Conservation (phyloP, 345 rosid species). For the Brassica juncea region DNA sequence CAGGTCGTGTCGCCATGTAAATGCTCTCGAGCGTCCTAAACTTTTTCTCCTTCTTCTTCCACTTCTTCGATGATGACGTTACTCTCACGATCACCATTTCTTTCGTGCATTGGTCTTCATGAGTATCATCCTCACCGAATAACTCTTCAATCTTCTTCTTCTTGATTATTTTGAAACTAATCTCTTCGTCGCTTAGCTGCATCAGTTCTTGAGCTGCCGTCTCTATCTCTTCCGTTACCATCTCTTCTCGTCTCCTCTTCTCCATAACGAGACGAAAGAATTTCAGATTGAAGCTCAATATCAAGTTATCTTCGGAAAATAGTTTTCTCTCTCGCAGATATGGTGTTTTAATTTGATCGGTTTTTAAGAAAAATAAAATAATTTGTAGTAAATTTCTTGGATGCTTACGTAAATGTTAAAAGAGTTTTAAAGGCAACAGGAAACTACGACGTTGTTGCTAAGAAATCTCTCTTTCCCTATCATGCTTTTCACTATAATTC, state of each 20-base stretch:
- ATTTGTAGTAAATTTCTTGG: slow-evolving; percentile 12
- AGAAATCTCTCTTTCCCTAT: slow-evolving; percentile 19
- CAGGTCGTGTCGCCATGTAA: slow-evolving; percentile 38
- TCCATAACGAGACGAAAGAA: slow-evolving; percentile 1
- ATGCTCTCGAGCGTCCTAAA: slow-evolving; percentile 35
- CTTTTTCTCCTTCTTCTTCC: slow-evolving; percentile 30
- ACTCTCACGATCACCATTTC: slow-evolving; percentile 21
- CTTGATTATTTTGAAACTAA: background rate
- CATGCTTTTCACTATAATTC: slow-evolving; percentile 9
- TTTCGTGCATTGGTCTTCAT: slow-evolving; percentile 28
- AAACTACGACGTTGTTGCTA: slow-evolving; percentile 37
- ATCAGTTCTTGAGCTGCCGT: slow-evolving; percentile 24
- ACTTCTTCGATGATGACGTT: slow-evolving; percentile 24
- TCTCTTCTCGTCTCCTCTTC: slow-evolving; percentile 33
- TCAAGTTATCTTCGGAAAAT: background rate
- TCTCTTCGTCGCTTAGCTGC: slow-evolving; percentile 39
- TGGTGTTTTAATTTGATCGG: background rate
- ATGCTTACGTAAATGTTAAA: slow-evolving; percentile 23
- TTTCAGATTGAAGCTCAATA: background rate
- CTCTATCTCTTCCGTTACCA: slow-evolving; percentile 3
- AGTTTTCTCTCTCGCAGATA: background rate
- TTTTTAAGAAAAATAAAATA: too few relatives aligned
- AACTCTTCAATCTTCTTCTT: slow-evolving; percentile 35
- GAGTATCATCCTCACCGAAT: slow-evolving; percentile 27
- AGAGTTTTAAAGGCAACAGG: slow-evolving; percentile 29